phyloP scores from a whole-genome alignment of 1,284 basidiomycete species.

The Microbotryum scabiosae region DNA sequence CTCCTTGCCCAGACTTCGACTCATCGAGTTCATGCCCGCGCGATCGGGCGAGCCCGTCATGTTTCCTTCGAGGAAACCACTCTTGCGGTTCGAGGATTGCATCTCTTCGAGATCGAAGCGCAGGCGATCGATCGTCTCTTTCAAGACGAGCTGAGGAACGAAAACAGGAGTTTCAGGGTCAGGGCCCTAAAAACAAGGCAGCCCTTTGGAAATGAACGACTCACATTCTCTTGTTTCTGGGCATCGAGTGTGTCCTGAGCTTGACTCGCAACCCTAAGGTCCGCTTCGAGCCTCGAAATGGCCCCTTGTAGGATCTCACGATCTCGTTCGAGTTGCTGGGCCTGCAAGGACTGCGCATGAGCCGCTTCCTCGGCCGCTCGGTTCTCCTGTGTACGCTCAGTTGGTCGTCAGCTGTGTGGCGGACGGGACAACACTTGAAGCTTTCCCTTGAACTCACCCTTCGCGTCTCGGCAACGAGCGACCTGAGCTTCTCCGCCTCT shows the following conservation, averaged over 20 bases:
- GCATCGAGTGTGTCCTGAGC: slow-evolving; percentile 65
- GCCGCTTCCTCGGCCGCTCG: slow-evolving; percentile 54
- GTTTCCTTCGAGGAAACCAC: slow-evolving; percentile 39
- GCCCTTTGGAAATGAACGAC: neutral
- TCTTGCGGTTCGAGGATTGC: slow-evolving; percentile 46
- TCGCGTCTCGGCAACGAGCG: slow-evolving; percentile 26
- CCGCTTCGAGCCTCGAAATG: slow-evolving; percentile 55
- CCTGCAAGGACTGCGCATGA: slow-evolving; percentile 45
- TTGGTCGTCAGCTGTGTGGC: no score
- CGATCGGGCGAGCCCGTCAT: slow-evolving; percentile 25
- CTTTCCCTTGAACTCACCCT: slow-evolving; percentile 3
- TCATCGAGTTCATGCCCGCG: slow-evolving; percentile 53
- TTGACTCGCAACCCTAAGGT: slow-evolving; percentile 58
- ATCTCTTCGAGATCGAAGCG: slow-evolving; percentile 84
- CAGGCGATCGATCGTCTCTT: slow-evolving; percentile 87
- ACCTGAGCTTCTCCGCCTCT: slow-evolving; percentile 64
- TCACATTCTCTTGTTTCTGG: slow-evolving; percentile 81
- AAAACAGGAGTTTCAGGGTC: neutral
- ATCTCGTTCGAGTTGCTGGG: slow-evolving; percentile 44
- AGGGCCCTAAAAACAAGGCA: no score
- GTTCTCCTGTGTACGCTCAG: slow-evolving; percentile 44
- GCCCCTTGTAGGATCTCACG: slow-evolving; percentile 60
- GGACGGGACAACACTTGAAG: neutral
- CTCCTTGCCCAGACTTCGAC: slow-evolving; percentile 73
- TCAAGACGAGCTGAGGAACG: slow-evolving; percentile 50